Conservation (phyloP, 2,329 filamentous ascomycete genomes). For the Verticillium tricorpus region DNA sequence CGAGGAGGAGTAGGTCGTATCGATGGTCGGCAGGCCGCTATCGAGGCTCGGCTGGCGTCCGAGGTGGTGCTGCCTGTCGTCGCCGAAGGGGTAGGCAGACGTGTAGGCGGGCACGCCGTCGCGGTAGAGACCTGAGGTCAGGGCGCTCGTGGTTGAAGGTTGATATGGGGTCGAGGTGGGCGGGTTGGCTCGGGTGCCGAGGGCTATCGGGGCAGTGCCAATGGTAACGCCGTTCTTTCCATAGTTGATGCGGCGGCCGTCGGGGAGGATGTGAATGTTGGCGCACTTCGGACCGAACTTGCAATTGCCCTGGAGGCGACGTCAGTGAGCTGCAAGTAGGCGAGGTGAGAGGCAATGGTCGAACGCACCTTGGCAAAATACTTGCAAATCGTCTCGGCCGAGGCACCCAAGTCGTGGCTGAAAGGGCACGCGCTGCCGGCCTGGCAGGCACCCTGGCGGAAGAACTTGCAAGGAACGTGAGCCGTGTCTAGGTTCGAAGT, state of each 20-base stretch:
- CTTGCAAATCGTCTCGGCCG: slow-evolving; percentile 90
- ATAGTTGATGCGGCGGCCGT: slow-evolving; percentile 87
- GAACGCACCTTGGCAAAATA: slow-evolving; percentile 89
- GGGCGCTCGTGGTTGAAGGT: slow-evolving; percentile 58
- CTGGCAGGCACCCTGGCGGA: slow-evolving; percentile 91
- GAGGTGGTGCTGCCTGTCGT: slow-evolving; percentile 38
- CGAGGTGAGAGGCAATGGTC: slow-evolving; percentile 6
- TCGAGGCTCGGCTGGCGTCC: slow-evolving; percentile 49
- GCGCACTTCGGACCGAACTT: slow-evolving; percentile 98
- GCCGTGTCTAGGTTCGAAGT: slow-evolving; percentile 65
- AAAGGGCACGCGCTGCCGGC: slow-evolving; percentile 95
- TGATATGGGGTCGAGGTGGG: slow-evolving; percentile 46
- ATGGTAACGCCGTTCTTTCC: slow-evolving; percentile 65
- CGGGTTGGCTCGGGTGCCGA: slow-evolving; percentile 64
- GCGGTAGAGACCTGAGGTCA: slow-evolving; percentile 54
- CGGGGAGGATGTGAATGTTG: slow-evolving; percentile 90
- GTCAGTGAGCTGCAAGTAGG: slow-evolving; percentile 11
- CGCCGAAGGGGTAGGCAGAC: slow-evolving; percentile 32
- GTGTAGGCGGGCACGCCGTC: slow-evolving; percentile 32
- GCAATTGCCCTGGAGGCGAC: slow-evolving; percentile 74
- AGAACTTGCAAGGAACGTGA: slow-evolving; percentile 99
- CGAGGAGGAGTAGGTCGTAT: slow-evolving; percentile 45
- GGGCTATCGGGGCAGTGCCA: slow-evolving; percentile 53
- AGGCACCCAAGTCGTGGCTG: slow-evolving; percentile 82
- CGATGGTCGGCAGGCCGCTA: slow-evolving; percentile 52